Evolutionary conservation across 495 filamentous ascomycete genomes (phyloP), one percentile per base, ranked within the genome.

Genomic region (Penicillium longicatenatum): DNA sequence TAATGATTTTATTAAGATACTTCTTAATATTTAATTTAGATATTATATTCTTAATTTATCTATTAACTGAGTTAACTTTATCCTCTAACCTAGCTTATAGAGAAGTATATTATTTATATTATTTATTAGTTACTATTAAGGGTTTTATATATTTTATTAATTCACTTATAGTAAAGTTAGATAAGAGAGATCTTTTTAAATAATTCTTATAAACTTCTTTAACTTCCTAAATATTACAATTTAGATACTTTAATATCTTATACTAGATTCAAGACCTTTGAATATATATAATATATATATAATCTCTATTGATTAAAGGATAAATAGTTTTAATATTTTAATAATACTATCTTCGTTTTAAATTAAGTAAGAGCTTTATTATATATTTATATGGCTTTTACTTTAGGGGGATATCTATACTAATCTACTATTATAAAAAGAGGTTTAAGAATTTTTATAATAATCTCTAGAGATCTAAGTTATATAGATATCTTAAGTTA

Each of bases 351-450:
- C 29, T 30, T 30, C 8, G n/a, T 8, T 30, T 30, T 52, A 56
- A 53, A 45, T 59, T 55, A 49, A 24, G 45, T 46, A 56, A 51
- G 33, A 60, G 59, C 55, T 52, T 52, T 26, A 44, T 30, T 52
- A 50, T 33, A 54, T 43, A 43, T 43, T 20, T 43, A 43, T 43
- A 43, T 43, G 4, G 4, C 39, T 43, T 43, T 14, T 5, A 43
- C 16, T 43, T 20, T 43, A 43, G 11, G 39, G 39, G 11, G 43
- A 42, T 63, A 39, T 61, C 49, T 51, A 55, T 58, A 54, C 0
- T 22, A 41, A 37, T 62, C 46, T 47, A 58, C 43, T 42, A 55
- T 43, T 43, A 43, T 43, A 43, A 14, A 5, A 43, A 30, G 29
- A 30, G 8, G 4, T 30, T 30, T 30, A 30, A 30, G 8, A 8